Evolutionary conservation across 2,329 filamentous ascomycete genomes (phyloP).

Genomic region (Aureobasidium melanogenum): DNA sequence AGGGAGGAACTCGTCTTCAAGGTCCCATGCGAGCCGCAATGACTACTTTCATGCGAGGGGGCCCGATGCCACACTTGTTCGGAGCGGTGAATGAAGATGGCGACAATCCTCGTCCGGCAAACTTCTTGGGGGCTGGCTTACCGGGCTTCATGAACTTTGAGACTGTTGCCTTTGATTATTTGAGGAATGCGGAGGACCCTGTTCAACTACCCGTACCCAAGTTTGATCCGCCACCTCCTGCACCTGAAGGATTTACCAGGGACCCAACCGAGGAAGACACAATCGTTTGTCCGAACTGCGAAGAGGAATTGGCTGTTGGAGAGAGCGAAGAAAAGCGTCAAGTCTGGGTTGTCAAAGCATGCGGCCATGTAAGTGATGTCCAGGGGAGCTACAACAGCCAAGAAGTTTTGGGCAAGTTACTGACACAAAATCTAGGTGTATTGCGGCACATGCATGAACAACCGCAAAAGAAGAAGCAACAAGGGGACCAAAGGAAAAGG

Average conservation of each 20-base stretch:
- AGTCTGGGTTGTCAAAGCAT: slow-evolving; percentile 85
- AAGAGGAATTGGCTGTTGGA: slow-evolving; percentile 71
- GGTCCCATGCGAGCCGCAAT: neutral
- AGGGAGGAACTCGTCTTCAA: neutral
- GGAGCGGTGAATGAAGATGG: neutral
- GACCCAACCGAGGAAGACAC: slow-evolving; percentile 62
- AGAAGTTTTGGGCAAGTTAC: neutral
- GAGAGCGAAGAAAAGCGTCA: slow-evolving; percentile 62
- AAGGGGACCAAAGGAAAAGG: slow-evolving; percentile 29
- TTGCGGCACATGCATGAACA: slow-evolving; percentile 42
- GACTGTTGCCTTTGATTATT: slow-evolving; percentile 32
- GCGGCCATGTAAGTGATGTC: slow-evolving; percentile 67
- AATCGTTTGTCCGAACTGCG: slow-evolving; percentile 78
- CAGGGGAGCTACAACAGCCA: neutral
- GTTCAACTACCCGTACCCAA: slow-evolving; percentile 28
- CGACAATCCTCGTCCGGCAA: neutral
- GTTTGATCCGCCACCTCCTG: slow-evolving; percentile 56
- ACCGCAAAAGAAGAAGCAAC: slow-evolving; percentile 23
- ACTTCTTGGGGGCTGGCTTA: no score
- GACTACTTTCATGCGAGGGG: neutral
- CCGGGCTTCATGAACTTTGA: slow-evolving; percentile 29
- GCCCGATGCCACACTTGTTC: neutral
- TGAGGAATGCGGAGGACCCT: slow-evolving; percentile 25
- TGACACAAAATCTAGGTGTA: slow-evolving; percentile 30
- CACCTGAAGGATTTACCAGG: slow-evolving; percentile 71